These are phyloP conservation scores for Fusarium sterilihyphosum DNA, from an alignment of 2,329 filamentous ascomycete genomes.

Conservation along the genomic window DNA sequence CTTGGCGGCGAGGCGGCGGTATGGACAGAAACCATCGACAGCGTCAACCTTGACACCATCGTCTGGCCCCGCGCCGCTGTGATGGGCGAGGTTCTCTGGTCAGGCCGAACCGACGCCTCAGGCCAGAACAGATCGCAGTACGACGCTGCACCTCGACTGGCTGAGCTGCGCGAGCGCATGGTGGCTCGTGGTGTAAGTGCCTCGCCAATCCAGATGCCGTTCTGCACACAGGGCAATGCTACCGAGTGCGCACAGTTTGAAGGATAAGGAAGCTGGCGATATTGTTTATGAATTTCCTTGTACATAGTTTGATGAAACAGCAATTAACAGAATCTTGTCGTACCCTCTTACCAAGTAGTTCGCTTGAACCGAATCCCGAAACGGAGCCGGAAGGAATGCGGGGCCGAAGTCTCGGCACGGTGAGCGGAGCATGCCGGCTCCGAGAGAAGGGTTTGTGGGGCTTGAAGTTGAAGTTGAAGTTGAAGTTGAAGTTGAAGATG, in stretches of 20 bases:
- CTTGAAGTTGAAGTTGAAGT: neutral
- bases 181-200: conserved; percentile 73
- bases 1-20: conserved; percentile 84
- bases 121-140: conserved; percentile 78
- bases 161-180: conserved; percentile 80
- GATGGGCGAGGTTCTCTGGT: conserved; percentile 84
- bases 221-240: conserved; percentile 45
- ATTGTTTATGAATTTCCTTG: neutral
- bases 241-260: conserved; percentile 40
- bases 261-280: neutral
- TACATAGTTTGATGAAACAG: conserved; percentile 11
- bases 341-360: neutral
- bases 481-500: neutral
- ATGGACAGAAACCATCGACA: conserved; percentile 84
- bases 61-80: conserved; percentile 82
- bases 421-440: neutral
- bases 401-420: conserved; percentile 21
- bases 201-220: conserved; percentile 73
- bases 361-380: neutral
- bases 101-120: conserved; percentile 70
- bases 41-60: conserved; percentile 77
- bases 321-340: neutral
- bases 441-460: neutral
- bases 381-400: conserved; percentile 14
- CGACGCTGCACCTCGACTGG: conserved; percentile 74